phyloP scores from a whole-genome alignment of 1,139 yeast species.

The Candida tetrigidarum region DNA sequence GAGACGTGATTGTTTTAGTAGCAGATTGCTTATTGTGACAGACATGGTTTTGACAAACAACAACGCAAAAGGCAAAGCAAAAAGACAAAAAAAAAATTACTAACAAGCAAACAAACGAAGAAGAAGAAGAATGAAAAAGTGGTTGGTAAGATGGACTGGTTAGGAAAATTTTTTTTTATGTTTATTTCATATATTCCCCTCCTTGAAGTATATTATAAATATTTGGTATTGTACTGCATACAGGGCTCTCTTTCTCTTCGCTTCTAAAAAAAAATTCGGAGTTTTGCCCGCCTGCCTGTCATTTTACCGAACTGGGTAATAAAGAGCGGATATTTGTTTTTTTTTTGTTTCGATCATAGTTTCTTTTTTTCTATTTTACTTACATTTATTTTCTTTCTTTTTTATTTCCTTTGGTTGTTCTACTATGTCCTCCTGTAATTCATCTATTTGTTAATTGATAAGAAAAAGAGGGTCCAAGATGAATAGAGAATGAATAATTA shows the following conservation, averaged over 20 bases:
- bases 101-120: not conserved
- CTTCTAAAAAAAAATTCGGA: not conserved
- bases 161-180: too few relatives aligned
- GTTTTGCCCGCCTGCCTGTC: not conserved
- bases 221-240: conserved; percentile 5
- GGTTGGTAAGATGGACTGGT: not conserved
- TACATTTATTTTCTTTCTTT: not conserved
- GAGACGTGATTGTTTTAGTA: not conserved
- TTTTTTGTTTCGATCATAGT: not conserved
- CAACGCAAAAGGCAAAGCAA: not conserved
- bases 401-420: too few relatives aligned
- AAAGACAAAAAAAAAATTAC: too few relatives aligned
- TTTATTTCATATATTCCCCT: conserved; percentile 2
- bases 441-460: too few relatives aligned
- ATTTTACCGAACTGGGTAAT: not conserved
- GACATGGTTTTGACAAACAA: not conserved
- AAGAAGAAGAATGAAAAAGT: conserved; percentile 1
- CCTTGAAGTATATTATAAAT: conserved; percentile 1
- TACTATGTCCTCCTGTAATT: too few relatives aligned
- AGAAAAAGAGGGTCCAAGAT: not conserved
- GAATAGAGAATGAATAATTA: not conserved
- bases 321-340: not conserved
- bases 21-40: not conserved
- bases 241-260: not conserved
- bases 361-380: not conserved